Evolutionary conservation across 345 rosid species (phyloP).

Genomic region (Rhizophora mangle): DNA sequence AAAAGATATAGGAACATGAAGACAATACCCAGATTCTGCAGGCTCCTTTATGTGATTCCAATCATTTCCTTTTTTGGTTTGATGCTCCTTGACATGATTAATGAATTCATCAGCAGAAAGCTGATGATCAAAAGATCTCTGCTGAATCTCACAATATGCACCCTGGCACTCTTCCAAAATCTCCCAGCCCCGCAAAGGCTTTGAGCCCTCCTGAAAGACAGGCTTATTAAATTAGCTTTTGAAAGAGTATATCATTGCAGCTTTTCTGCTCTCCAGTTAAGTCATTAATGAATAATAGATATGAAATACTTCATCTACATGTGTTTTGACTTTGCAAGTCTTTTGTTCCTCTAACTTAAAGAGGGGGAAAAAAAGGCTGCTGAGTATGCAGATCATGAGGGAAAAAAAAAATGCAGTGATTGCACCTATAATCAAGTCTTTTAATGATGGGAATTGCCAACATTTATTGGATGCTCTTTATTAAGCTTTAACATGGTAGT

Average conservation of each 20-base stretch:
- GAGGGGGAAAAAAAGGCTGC: too few species aligned
- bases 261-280: not conserved
- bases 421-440: too few species aligned
- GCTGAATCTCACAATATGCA: conserved; percentile 16
- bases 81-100: conserved; percentile 14
- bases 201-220: conserved; percentile 32
- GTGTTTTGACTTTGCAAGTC: not conserved
- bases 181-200: conserved; percentile 10
- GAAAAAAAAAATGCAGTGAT: too few species aligned
- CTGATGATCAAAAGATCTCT: conserved; percentile 27
- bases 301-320: not conserved
- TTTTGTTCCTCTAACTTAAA: not conserved
- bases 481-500: not conserved
- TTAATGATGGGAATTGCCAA: not conserved
- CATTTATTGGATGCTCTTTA: not conserved
- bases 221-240: not conserved
- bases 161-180: conserved; percentile 15
- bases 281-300: conserved; percentile 4
- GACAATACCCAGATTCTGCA: not conserved
- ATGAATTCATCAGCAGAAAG: conserved; percentile 33
- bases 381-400: too few species aligned
- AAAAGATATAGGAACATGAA: conserved; percentile 1
- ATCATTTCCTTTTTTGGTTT: conserved; percentile 13
- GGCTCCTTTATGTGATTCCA: conserved; percentile 2
- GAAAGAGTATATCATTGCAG: not conserved